phyloP scores from a whole-genome alignment of 1,284 basidiomycete genomes.

The Apiotrichum laibachii region DNA sequence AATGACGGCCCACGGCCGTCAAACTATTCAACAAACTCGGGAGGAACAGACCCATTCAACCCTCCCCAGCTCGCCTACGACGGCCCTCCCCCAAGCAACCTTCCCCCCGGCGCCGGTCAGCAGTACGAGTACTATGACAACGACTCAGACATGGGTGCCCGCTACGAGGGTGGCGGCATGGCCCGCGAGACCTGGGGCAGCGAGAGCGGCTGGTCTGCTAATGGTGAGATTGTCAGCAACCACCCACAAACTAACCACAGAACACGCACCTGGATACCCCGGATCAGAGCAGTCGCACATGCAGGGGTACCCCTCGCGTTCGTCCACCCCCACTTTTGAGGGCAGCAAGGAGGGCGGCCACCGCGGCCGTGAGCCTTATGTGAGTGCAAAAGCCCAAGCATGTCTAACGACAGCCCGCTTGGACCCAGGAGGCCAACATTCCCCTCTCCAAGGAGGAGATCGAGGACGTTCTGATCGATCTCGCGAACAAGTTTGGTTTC shows the following conservation, averaged over 20 bases:
- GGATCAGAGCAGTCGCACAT: slow-evolving; percentile 38
- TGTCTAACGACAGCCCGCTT: slow-evolving; percentile 68
- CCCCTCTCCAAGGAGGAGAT: slow-evolving; percentile 98
- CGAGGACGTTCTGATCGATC: slow-evolving; percentile 95
- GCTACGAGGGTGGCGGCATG: slow-evolving; percentile 50
- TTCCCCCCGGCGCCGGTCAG: slow-evolving; percentile 26
- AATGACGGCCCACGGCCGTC: slow-evolving; percentile 20
- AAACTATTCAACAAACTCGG: slow-evolving; percentile 16
- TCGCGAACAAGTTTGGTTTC: slow-evolving; percentile 99
- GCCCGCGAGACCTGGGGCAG: slow-evolving; percentile 50
- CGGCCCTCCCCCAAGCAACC: slow-evolving; percentile 16
- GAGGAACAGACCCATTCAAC: slow-evolving; percentile 41
- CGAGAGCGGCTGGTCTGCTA: slow-evolving; percentile 42
- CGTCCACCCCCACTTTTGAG: slow-evolving; percentile 51
- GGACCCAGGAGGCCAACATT: slow-evolving; percentile 87
- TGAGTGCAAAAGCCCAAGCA: slow-evolving; percentile 50
- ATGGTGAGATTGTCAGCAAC: slow-evolving; percentile 47
- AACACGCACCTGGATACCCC: slow-evolving; percentile 21
- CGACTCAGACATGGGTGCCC: slow-evolving; percentile 67
- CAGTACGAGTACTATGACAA: slow-evolving; percentile 64
- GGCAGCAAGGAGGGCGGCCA: slow-evolving; percentile 60
- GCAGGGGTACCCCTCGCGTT: slow-evolving; percentile 44
- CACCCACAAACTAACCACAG: not conserved
- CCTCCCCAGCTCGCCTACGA: slow-evolving; percentile 37
- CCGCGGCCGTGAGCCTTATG: slow-evolving; percentile 55